Percentiles rank a stretch among this genome's conserved stretches.
phyloP scores from a whole-genome alignment of 2,329 filamentous ascomycete species.

The Coniochaeta sp. region DNA sequence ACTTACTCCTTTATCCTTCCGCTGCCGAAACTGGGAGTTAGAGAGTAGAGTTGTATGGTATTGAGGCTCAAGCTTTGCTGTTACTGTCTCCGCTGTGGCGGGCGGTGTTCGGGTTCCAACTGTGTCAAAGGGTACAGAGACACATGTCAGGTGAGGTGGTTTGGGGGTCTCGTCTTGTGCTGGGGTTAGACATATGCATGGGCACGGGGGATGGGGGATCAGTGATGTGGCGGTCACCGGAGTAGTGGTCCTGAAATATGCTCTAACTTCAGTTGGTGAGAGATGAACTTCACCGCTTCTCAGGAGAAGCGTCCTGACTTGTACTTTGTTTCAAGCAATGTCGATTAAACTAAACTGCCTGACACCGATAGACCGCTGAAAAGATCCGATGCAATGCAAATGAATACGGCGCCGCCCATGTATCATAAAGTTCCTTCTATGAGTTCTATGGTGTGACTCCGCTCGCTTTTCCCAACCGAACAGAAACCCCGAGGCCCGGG shows the following conservation, averaged over 20 bases:
- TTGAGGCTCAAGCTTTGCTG: no score
- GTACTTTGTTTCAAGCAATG: not conserved
- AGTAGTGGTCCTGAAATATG: not conserved
- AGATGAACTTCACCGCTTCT: no score
- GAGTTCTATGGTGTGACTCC: not conserved
- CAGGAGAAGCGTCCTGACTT: no score
- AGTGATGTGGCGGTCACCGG: not conserved
- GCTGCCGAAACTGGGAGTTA: no score
- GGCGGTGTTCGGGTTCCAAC: not conserved
- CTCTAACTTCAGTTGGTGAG: no score
- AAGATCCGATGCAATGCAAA: not conserved
- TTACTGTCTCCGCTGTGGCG: not conserved
- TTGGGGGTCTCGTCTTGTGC: not conserved
- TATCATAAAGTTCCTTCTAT: not conserved
- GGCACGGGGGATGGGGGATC: not conserved
- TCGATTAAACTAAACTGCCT: not conserved
- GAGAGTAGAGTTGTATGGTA: no score
- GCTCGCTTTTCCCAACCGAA: not conserved
- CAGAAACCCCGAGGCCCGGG: not conserved
- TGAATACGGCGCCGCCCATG: not conserved
- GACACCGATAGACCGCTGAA: not conserved
- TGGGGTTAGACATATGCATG: not conserved
- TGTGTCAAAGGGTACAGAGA: not conserved
- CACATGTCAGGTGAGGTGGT: not conserved
- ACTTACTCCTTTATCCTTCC: not conserved